Evolutionary conservation across 2,329 filamentous ascomycete genomes (phyloP), one percentile per base, ranked within the genome.

Genomic region (Aspergillus glaucus): DNA sequence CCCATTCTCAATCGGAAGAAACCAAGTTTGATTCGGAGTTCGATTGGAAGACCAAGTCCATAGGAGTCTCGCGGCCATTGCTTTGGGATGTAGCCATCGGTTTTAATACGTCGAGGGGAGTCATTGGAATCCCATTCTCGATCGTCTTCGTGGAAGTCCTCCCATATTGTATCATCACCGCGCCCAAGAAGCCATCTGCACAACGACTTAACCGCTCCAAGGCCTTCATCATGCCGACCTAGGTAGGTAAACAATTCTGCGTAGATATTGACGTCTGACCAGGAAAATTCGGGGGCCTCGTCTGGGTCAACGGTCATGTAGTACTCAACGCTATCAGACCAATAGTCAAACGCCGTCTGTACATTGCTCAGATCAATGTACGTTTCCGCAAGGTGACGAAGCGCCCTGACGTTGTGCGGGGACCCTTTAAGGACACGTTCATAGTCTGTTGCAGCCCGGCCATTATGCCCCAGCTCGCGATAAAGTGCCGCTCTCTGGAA

Each of bases 201-300:
- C 14, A 95, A 69, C 2, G 76, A 75, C 63, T 87, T 93, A 10
- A 94, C 75, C 53, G 85, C 80, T 24, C 68, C 68, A 2, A 95
- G 78, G 2, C 87, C 90, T 55, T 84, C 77, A 5, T 75, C 68
- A 58, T 84, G 86, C 47, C 80, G 76, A 34, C 79, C 77, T 8
- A 81, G 69, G 43, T 84, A 80, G 24, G 83, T 81, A 52, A 91
- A 83, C 15, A 97, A 77, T 60, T 96, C 89, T 36, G 89, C 79
- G 56, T 93, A 95, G 47, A 91, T 86, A 52, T 89, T 87, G 39
- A 94, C 75, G 64, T 97, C 87, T 46, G 86, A 84, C 92, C 92
- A 98, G 44, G 77, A 73, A 43, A 81, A 74, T 24, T 75, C 70
- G 3, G 64, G 68, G 9, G 67, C 69, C 15, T 75, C 69, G 30